phyloP scores from a whole-genome alignment of 148 eudicot species.

The Euryodendron excelsum region DNA sequence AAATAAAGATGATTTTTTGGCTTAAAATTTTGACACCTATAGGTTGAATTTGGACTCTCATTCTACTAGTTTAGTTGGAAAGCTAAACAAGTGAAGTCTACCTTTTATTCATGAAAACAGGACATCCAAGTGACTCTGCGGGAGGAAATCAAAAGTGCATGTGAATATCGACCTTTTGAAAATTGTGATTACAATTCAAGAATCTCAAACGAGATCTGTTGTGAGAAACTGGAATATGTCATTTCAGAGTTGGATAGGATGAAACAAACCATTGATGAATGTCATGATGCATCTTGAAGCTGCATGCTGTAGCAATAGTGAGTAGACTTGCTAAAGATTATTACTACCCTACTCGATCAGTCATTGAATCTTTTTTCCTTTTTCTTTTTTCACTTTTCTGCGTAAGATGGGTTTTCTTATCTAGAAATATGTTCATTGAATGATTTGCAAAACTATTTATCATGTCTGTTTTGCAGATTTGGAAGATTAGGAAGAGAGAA shows the following conservation, averaged over 20 bases:
- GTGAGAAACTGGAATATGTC: constrained; percentile 73
- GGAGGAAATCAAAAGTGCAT: constrained; percentile 92
- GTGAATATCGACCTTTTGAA: constrained; percentile 96
- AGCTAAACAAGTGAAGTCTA: background rate
- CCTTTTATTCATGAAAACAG: constrained; percentile 30
- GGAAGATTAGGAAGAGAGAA: no score
- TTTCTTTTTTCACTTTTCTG: no score
- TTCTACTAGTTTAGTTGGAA: background rate
- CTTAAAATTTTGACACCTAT: no score
- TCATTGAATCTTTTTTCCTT: no score
- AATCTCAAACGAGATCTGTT: constrained; percentile 80
- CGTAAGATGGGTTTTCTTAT: no score
- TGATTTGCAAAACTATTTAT: no score
- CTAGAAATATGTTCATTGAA: no score
- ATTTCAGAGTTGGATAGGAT: constrained; percentile 58
- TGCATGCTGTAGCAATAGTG: background rate
- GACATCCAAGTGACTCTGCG: constrained; percentile 83
- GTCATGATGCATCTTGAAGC: constrained; percentile 40
- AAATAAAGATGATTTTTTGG: no score
- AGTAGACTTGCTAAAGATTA: constrained; percentile 7
- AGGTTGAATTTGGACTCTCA: background rate
- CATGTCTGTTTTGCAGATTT: no score
- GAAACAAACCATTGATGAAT: constrained; percentile 63
- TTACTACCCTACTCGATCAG: no score
- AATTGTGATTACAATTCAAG: constrained; percentile 93